phyloP scores from a whole-genome alignment of 2,329 filamentous ascomycete species.

The Tolypocladium ovalisporum region DNA sequence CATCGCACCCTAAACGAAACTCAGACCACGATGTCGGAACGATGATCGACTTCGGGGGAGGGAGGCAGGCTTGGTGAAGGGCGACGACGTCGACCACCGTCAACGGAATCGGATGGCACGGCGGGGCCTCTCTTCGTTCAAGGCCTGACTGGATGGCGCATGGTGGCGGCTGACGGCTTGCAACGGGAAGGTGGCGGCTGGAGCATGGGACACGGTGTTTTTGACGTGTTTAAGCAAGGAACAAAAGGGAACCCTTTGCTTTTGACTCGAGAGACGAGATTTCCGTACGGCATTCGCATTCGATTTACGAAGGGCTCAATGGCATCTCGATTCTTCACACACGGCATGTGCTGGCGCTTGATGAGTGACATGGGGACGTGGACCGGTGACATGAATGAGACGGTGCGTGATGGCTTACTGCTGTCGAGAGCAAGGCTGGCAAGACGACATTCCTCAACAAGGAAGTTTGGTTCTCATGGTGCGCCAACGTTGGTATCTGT shows the following conservation, averaged over 20 bases:
- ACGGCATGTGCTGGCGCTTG: background rate
- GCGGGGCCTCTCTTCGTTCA: background rate
- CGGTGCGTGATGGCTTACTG: background rate
- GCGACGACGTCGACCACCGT: background rate
- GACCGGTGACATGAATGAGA: background rate
- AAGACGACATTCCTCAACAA: background rate
- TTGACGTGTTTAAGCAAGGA: slow-evolving; percentile 20
- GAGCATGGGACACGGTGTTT: slow-evolving; percentile 26
- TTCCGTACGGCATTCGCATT: slow-evolving; percentile 15
- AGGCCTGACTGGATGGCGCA: background rate
- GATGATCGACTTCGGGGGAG: slow-evolving; percentile 1
- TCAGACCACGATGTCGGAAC: slow-evolving; percentile 3
- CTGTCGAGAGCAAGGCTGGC: background rate
- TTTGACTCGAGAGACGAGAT: slow-evolving; percentile 13
- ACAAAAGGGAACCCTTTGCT: slow-evolving; percentile 14
- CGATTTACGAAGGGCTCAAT: slow-evolving; percentile 21
- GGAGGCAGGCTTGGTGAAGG: background rate
- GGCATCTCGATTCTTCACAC: slow-evolving; percentile 21
- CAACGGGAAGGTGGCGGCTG: slow-evolving; percentile 14
- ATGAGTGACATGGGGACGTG: slow-evolving; percentile 7
- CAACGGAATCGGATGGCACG: background rate
- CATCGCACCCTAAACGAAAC: slow-evolving; percentile 4
- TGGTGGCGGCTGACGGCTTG: background rate
- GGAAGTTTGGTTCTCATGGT: too few species aligned
- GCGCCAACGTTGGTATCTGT: background rate